Base-by-base conservation (phyloP, 768 basidiomycete genomes). In the Tylopilus rubrobrunneus region DNA sequence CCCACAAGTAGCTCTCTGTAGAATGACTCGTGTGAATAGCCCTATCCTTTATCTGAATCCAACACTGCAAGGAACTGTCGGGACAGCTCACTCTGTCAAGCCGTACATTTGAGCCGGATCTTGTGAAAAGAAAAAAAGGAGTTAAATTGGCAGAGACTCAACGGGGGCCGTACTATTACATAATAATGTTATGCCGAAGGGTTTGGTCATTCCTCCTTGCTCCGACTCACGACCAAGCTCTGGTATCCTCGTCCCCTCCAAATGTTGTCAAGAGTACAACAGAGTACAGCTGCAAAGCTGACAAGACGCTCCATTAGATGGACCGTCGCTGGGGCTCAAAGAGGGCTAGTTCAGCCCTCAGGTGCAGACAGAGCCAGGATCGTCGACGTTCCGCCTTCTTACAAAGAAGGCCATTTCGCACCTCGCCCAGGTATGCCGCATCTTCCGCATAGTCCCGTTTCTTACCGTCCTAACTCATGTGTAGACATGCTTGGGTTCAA, bases 401-500 rank as follows among this genome's bases (percentile, higher is more conserved):
- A 87, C 67, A 78, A 83, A 60, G 84, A 87, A 57, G 76, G 74
- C 11, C 79, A 87, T 65, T 84, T 91, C 58, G 65, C 86, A 19
- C 90, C 89, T 19, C 74, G 85, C 57, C 73, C 83, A 62, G 89
- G 89, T 89, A 59, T 50, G 71, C 60, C 21, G 15, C n/a, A n/a
- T 21, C 47, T n/a, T 7, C 17, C 55, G 4, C 25, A 52, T 39
- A 42, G 10, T 45, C 47, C 12, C 36, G 29, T 51, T 31, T 56
- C 5, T 19, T 29, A 19, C 4, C n/a, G n/a, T 52, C n/a, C 23
- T n/a, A 49, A 51, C 39, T 21, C 25, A 41, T 51, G 55, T 57
- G 7, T 59, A 92, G 92, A 92, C 65, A 92, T 92, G 87, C 80
- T 92, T 55, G 91, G 92, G 7, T 94, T 94, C 70, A 92, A 89